Conservation (phyloP, 345 rosid genomes). For the Diplotaxis tenuifolia region DNA sequence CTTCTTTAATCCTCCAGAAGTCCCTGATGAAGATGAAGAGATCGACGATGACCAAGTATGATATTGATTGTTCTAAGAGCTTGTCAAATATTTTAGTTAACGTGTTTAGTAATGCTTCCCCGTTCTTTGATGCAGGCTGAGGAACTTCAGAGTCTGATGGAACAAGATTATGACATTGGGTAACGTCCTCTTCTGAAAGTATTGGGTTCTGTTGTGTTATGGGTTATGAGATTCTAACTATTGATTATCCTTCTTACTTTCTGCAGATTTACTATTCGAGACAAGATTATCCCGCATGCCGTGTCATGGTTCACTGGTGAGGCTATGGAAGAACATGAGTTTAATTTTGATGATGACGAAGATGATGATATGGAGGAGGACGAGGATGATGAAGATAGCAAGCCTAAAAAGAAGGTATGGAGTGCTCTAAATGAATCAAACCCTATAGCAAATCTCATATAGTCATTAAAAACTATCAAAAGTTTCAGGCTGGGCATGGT, state of each 20-base stretch:
- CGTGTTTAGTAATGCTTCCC: slow-evolving; percentile 1
- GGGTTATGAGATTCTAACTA: not conserved
- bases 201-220: not conserved
- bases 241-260: not conserved
- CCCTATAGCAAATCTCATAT: not conserved
- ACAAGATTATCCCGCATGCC: slow-evolving; percentile 83
- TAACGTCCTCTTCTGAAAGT: slow-evolving; percentile 31
- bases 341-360: slow-evolving; percentile 50
- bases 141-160: slow-evolving; percentile 86
- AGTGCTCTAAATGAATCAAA: not conserved
- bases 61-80: not conserved
- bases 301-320: slow-evolving; percentile 94
- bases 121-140: slow-evolving; percentile 57
- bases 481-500: slow-evolving; percentile 8
- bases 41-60: slow-evolving; percentile 78
- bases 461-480: not conserved
- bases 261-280: slow-evolving; percentile 71
- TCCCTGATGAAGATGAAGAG: slow-evolving; percentile 85
- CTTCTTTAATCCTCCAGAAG: slow-evolving; percentile 86
- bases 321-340: slow-evolving; percentile 61
- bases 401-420: slow-evolving; percentile 53
- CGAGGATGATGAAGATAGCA: slow-evolving; percentile 51
- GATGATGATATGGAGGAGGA: slow-evolving; percentile 42
- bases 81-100: not conserved
- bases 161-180: slow-evolving; percentile 94